These are phyloP conservation scores for Globisporangium mamillatum DNA, from an alignment of 352 stramenopile genomes.

Conservation along the genomic window DNA sequence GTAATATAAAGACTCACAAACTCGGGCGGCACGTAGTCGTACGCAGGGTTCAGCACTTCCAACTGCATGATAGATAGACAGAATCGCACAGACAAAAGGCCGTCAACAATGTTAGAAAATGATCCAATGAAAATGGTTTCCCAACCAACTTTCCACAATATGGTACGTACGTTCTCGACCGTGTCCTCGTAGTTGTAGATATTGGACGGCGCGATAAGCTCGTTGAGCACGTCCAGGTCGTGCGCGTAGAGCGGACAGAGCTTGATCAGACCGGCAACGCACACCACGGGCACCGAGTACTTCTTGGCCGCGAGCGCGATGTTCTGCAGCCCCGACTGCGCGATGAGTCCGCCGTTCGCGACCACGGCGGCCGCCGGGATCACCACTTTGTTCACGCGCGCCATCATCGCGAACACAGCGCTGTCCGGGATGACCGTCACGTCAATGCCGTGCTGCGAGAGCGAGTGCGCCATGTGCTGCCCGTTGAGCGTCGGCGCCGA, in stretches of 20 bases:
- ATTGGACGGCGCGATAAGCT: slow-evolving; percentile 83
- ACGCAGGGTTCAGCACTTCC: slow-evolving; percentile 95
- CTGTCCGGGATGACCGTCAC: slow-evolving; percentile 96
- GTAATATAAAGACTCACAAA: slow-evolving; percentile 98
- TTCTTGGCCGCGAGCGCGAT: slow-evolving; percentile 95
- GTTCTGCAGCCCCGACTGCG: slow-evolving; percentile 93
- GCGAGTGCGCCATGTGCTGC: slow-evolving; percentile 84
- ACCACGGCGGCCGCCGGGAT: slow-evolving; percentile 95
- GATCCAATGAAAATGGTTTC: neutral
- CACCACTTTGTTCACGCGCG: slow-evolving; percentile 97
- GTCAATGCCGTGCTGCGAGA: slow-evolving; percentile 90
- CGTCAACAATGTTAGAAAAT: neutral
- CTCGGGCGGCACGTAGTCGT: slow-evolving; percentile 97
- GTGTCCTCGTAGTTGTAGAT: slow-evolving; percentile 91
- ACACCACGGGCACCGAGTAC: slow-evolving; percentile 97
- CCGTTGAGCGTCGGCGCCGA: slow-evolving; percentile 92
- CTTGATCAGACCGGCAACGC: slow-evolving; percentile 96
- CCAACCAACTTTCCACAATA: neutral
- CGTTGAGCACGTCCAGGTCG: slow-evolving; percentile 95
- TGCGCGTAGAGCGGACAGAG: slow-evolving; percentile 98
- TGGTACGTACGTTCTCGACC: slow-evolving; percentile 72
- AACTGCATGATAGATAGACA: slow-evolving; percentile 39
- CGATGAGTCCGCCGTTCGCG: slow-evolving; percentile 97
- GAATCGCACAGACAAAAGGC: neutral
- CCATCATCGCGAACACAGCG: slow-evolving; percentile 97